phyloP scores from a whole-genome alignment of 371 early-diverging fungal genomes.

The Rhizomucor miehei region DNA sequence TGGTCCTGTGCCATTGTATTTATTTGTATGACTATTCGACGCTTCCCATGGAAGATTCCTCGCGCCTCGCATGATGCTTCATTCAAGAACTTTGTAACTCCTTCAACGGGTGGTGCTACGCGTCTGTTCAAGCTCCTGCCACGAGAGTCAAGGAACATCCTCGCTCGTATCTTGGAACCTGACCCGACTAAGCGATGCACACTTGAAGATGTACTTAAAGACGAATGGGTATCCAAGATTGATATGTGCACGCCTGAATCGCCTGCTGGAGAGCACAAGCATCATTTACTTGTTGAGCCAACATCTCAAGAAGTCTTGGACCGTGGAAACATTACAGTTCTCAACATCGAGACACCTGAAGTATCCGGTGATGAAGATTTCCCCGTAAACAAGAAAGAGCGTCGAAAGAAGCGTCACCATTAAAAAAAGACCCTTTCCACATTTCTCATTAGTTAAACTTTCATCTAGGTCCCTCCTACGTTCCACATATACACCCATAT shows the following conservation, averaged over 20 bases:
- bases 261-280: conserved; percentile 14
- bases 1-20: conserved; percentile 60
- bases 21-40: conserved; percentile 64
- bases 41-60: conserved; percentile 69
- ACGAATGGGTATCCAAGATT: conserved; percentile 56
- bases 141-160: conserved; percentile 35
- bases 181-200: conserved; percentile 50
- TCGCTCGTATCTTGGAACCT: conserved; percentile 42
- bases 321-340: conserved; percentile 21
- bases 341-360: conserved; percentile 11
- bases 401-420: neutral
- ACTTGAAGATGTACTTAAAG: conserved; percentile 42
- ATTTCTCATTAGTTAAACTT: neutral
- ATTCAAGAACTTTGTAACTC: conserved; percentile 37
- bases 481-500: neutral
- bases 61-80: conserved; percentile 43
- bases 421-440: neutral
- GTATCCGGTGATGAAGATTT: conserved; percentile 13
- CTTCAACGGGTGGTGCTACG: conserved; percentile 31
- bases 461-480: neutral
- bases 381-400: conserved; percentile 6
- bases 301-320: conserved; percentile 21
- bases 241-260: conserved; percentile 47
- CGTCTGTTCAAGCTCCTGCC: conserved; percentile 48
- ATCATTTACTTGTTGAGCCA: conserved; percentile 16